phyloP scores from a whole-genome alignment of 768 basidiomycete species.

The Nevesoporus exiguus region DNA sequence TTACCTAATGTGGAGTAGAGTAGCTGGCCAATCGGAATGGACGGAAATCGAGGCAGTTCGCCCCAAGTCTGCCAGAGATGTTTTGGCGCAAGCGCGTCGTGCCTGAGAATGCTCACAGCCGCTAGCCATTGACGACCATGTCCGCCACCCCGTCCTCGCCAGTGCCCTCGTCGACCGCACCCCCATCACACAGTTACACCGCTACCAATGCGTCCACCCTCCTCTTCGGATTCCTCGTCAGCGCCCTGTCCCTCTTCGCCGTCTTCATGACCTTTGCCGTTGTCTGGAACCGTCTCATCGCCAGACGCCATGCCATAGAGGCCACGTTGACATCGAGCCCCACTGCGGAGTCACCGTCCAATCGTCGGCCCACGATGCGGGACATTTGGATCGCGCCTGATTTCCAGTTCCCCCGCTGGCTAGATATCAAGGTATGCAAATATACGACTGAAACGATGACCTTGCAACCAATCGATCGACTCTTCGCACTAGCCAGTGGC shows the following conservation, averaged over 20 bases:
- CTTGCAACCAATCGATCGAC: background rate
- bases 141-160: constrained; percentile 15
- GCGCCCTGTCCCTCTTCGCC: constrained; percentile 29
- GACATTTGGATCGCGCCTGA: constrained; percentile 16
- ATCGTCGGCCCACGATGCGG: constrained; percentile 23
- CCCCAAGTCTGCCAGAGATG: background rate
- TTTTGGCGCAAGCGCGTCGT: background rate
- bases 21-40: constrained; percentile 17
- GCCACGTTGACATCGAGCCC: constrained; percentile 8
- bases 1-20: constrained; percentile 1
- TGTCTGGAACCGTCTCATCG: constrained; percentile 33
- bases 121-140: constrained; percentile 17
- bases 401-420: constrained; percentile 10
- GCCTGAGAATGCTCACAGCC: constrained; percentile 15
- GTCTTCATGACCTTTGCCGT: constrained; percentile 31
- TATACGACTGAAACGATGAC: constrained; percentile 18
- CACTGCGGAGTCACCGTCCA: background rate
- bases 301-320: constrained; percentile 28
- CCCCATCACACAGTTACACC: background rate
- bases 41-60: constrained; percentile 1
- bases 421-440: constrained; percentile 20
- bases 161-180: constrained; percentile 1
- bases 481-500: constrained; percentile 23
- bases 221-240: constrained; percentile 32
- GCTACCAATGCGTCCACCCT: constrained; percentile 20